A percentile compares a stretch with the other conserved stretches of the same genome.
These are phyloP conservation scores for Hanseniaspora singularis DNA, from an alignment of 805 yeast species.

Conservation along the genomic window DNA sequence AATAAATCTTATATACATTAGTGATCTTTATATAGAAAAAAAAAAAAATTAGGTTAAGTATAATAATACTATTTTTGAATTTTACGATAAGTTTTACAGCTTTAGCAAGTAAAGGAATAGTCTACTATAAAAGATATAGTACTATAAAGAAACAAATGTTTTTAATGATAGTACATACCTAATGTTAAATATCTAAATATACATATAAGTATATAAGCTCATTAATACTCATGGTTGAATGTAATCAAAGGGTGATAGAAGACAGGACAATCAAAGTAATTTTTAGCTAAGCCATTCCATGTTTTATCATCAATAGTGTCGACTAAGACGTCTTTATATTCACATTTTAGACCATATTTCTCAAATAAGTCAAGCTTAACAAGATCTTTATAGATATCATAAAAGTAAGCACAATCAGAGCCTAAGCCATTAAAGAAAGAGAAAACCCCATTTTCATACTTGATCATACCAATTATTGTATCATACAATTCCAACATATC, in stretches of 20 bases:
- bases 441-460: constrained; percentile 62
- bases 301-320: constrained; percentile 20
- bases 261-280: constrained; percentile 27
- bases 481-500: constrained; percentile 85
- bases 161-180: neutral
- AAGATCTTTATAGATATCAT: constrained; percentile 73
- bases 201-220: neutral
- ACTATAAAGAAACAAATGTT: neutral
- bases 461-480: constrained; percentile 63
- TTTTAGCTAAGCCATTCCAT: constrained; percentile 28
- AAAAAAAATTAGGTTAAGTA: too few relatives aligned
- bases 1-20: too few relatives aligned
- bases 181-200: neutral
- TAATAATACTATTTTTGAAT: too few relatives aligned
- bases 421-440: constrained; percentile 89
- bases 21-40: too few relatives aligned
- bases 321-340: constrained; percentile 32
- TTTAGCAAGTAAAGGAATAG: too few relatives aligned
- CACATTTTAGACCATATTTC: constrained; percentile 63
- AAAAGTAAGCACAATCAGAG: constrained; percentile 61
- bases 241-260: constrained; percentile 28
- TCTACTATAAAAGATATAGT: too few relatives aligned
- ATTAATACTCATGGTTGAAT: constrained; percentile 17
- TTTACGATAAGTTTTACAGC: too few relatives aligned
- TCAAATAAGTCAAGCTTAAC: constrained; percentile 60